Conservation (phyloP, 495 filamentous ascomycete genomes). For the Tricharina praecox region DNA sequence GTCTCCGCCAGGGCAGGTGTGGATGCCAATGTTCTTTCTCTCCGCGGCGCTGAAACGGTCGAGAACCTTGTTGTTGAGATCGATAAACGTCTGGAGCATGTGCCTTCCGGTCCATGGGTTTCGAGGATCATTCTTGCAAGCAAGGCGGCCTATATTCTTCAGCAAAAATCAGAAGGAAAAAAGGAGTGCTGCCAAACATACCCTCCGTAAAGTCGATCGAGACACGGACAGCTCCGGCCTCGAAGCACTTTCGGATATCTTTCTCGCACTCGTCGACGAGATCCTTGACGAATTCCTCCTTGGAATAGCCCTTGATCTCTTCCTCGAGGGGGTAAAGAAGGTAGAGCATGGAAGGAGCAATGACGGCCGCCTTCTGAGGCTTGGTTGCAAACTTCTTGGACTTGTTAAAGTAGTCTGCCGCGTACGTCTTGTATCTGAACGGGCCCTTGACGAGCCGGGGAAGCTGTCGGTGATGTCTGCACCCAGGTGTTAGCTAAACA, state of each 20-base stretch:
- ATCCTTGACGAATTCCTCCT: constrained; percentile 29
- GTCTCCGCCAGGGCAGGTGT: constrained; percentile 34
- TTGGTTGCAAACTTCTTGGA: constrained; percentile 26
- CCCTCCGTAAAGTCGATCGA: constrained; percentile 34
- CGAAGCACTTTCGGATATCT: constrained; percentile 32
- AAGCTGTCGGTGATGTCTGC: constrained; percentile 29
- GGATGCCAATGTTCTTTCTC: constrained; percentile 30
- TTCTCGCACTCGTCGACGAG: constrained; percentile 33
- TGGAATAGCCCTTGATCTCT: constrained; percentile 28
- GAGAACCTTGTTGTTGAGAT: constrained; percentile 31
- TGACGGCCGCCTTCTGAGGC: constrained; percentile 31
- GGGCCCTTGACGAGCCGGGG: constrained; percentile 29
- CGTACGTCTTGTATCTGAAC: constrained; percentile 31
- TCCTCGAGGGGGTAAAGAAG: constrained; percentile 31
- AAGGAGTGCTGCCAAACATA: no score
- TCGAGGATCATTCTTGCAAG: constrained; percentile 29
- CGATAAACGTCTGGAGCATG: constrained; percentile 30
- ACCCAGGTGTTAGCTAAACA: neutral
- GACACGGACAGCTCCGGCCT: constrained; percentile 29
- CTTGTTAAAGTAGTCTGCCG: constrained; percentile 29
- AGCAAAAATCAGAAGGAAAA: no score
- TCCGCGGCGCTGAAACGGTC: constrained; percentile 28
- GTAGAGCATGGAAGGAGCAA: constrained; percentile 33
- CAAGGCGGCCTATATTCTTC: constrained; percentile 23
- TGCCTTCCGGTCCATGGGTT: constrained; percentile 32